A percentile compares a stretch with the other conserved stretches of the same genome.
phyloP scores from a whole-genome alignment of 2,329 filamentous ascomycete species.

The Stenocarpella maydis region DNA sequence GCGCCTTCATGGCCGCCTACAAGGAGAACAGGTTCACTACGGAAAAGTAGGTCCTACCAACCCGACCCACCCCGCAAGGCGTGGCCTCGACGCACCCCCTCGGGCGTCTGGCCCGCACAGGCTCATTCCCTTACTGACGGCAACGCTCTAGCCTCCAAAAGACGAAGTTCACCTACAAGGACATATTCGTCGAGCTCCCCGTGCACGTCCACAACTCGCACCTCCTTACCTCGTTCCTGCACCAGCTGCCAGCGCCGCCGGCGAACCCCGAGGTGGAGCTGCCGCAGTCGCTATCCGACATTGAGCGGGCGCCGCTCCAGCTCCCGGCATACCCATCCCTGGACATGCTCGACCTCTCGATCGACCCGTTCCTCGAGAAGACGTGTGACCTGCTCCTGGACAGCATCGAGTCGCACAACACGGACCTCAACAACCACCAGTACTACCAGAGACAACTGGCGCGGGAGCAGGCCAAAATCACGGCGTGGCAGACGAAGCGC shows the following conservation, averaged over 20 bases:
- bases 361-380: constrained; percentile 98
- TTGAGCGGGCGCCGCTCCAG: constrained; percentile 70
- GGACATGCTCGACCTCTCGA: constrained; percentile 88
- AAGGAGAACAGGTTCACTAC: constrained; percentile 98
- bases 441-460: constrained; percentile 92
- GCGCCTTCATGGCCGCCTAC: constrained; percentile 86
- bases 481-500: constrained; percentile 95
- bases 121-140: background rate
- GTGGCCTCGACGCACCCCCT: too few species aligned
- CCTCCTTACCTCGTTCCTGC: constrained; percentile 92
- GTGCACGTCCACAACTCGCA: constrained; percentile 95
- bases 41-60: constrained; percentile 84
- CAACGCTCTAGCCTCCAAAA: constrained; percentile 78
- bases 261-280: constrained; percentile 74
- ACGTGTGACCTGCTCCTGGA: constrained; percentile 96
- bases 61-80: too few species aligned
- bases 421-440: constrained; percentile 99
- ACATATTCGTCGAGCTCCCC: constrained; percentile 91
- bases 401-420: constrained; percentile 97
- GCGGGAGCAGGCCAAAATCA: constrained; percentile 95
- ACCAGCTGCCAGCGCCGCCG: constrained; percentile 81
- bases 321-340: constrained; percentile 84
- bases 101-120: background rate
- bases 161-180: constrained; percentile 90
- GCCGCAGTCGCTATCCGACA: constrained; percentile 80